phyloP scores from a whole-genome alignment of 2,329 filamentous ascomycete species.

The Penicillium fuscoglaucum region DNA sequence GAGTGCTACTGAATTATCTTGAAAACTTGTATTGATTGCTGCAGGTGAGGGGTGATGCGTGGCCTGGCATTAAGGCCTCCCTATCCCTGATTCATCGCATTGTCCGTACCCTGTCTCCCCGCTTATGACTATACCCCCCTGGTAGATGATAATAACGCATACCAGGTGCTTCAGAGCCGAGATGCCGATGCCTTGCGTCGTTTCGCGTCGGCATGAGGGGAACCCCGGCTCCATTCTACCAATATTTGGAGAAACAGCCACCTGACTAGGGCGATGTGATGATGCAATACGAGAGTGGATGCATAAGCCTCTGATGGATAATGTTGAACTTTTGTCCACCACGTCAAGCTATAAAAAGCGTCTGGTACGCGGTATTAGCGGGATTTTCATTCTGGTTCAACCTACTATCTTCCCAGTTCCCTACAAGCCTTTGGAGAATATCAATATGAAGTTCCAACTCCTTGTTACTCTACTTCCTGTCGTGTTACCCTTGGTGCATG shows the following conservation, averaged over 20 bases:
- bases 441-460: conserved; percentile 18
- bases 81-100: not conserved
- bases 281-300: not conserved
- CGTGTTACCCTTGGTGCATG: conserved; percentile 21
- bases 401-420: not conserved
- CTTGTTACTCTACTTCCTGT: conserved; percentile 5
- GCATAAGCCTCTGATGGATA: not conserved
- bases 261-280: not conserved
- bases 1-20: not conserved
- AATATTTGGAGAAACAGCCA: not conserved
- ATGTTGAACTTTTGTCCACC: not conserved
- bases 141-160: not conserved
- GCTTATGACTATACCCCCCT: not conserved
- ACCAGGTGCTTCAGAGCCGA: not conserved
- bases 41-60: conserved; percentile 3
- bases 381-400: not conserved
- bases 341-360: not conserved
- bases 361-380: not conserved
- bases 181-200: not conserved
- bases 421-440: not conserved
- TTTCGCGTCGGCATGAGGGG: conserved; percentile 4
- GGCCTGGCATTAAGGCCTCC: not conserved
- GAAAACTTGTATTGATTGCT: not conserved
- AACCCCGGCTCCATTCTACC: not conserved
- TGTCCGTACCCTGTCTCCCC: not conserved